phyloP scores from a whole-genome alignment of 768 basidiomycete genomes.

The Gloeophyllum trabeum region DNA sequence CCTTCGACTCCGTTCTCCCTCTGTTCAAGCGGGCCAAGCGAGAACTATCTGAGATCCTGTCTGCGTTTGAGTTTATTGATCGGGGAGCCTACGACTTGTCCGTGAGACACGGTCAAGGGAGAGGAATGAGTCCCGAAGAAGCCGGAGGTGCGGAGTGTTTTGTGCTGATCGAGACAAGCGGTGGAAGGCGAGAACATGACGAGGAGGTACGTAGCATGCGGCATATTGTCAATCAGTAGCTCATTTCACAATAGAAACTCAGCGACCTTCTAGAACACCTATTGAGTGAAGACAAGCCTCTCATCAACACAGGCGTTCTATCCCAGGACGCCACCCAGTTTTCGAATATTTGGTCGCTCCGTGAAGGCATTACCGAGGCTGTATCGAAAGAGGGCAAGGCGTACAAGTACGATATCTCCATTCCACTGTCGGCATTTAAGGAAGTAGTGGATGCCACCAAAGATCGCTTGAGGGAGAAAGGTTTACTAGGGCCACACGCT shows the following conservation, averaged over 20 bases:
- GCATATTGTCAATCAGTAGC: conserved; percentile 7
- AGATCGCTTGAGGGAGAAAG: conserved; percentile 57
- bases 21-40: conserved; percentile 74
- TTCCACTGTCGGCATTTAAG: conserved; percentile 82
- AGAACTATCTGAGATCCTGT: conserved; percentile 87
- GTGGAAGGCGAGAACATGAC: conserved; percentile 86
- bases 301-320: conserved; percentile 84
- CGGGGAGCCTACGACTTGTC: conserved; percentile 74
- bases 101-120: conserved; percentile 74
- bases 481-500: conserved; percentile 56
- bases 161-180: conserved; percentile 90
- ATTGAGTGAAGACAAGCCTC: conserved; percentile 56
- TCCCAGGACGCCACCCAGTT: conserved; percentile 89
- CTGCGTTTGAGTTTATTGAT: conserved; percentile 96
- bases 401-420: conserved; percentile 95
- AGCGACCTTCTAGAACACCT: conserved; percentile 66
- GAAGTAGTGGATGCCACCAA: conserved; percentile 74
- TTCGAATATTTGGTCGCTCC: conserved; percentile 79
- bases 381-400: conserved; percentile 88
- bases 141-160: conserved; percentile 77
- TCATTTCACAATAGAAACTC: conserved; percentile 69
- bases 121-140: conserved; percentile 64
- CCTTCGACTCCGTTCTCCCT: conserved; percentile 78
- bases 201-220: conserved; percentile 51
- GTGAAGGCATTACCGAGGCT: conserved; percentile 89